phyloP scores from a whole-genome alignment of 2,329 filamentous ascomycete genomes.

The Botrytis aclada region DNA sequence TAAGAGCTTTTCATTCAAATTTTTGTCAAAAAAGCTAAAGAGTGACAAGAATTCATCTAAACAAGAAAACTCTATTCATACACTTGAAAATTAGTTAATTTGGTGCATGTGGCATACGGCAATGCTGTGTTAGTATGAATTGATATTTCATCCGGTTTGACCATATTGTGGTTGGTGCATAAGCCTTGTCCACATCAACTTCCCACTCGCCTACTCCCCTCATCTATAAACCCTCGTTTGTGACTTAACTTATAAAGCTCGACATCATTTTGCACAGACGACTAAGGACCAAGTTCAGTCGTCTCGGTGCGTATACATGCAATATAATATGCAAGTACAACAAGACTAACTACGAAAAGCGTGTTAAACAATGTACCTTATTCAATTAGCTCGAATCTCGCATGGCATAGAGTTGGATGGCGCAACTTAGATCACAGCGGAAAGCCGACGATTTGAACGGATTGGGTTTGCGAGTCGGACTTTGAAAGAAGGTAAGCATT shows the following conservation, averaged over 20 bases:
- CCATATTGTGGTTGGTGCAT: conserved; percentile 9
- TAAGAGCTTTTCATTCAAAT: neutral
- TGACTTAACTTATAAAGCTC: neutral
- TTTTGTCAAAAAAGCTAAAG: neutral
- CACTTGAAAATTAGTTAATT: neutral
- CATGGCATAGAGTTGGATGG: neutral
- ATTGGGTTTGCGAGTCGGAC: neutral
- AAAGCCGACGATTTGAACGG: conserved; percentile 7
- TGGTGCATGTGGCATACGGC: neutral
- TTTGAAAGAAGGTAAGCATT: neutral
- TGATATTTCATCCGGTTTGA: conserved; percentile 13
- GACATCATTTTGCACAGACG: neutral
- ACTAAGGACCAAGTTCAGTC: neutral
- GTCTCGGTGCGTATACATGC: conserved; percentile 2
- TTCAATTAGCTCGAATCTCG: neutral
- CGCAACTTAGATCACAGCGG: conserved; percentile 2
- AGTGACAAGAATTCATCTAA: neutral
- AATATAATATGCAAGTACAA: conserved; percentile 4
- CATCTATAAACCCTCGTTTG: neutral
- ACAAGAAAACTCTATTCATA: neutral
- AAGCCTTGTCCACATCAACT: neutral
- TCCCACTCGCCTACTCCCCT: conserved; percentile 3
- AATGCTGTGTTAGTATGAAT: conserved; percentile 12
- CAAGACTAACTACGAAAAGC: neutral
- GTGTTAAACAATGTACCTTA: neutral